Base-by-base conservation (phyloP, 805 yeast genomes). In the Myxozyma kluyveri region DNA sequence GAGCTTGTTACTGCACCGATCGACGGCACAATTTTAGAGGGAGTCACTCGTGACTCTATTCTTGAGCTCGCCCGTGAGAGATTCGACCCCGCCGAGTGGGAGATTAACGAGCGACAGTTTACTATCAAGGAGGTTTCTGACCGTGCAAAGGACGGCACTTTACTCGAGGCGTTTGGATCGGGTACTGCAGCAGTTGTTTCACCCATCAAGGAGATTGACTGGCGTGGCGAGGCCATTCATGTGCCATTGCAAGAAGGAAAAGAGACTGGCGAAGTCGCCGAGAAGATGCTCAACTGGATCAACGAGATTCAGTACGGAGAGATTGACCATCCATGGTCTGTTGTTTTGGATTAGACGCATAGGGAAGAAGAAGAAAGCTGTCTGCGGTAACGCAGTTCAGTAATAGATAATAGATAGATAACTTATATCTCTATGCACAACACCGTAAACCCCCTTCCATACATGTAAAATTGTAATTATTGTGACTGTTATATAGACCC, bases 141-240 rank as follows among this genome's bases (percentile, higher is more conserved):
- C 64, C 81, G 81, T 63, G 85, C 96, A 42, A 75, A 72, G 45
- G 80, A 83, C 69, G 96, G 96, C 55, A 84, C 86, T 67, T 77
- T 91, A 63, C 79, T 90, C 6, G 99, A 93, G 76, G 95, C 96
- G 19, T 91, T 91, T 65, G 98, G 98, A 63, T 76, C 96, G 19
- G 99, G 99, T 65, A 91, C 99, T 51, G 98, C 99, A 55, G 98
- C 97, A 40, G 82, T 91, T 66, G 98, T 93, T 42, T 82, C 96
- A 33, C 98, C 98, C 62, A 88, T 91, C 67, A 82, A 85, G 71
- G 86, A 79, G 64, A 88, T 91, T 66, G 90, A 89, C 52, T 91
- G 82, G 82, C 75, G 78, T 54, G 95, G 84, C 46, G 69, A 82
- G 65, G 79, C 77, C 55, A 88, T 91, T 61, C 59, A 72, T 3